Conservation (phyloP, 805 yeast species). For the Ogataea methylovora region DNA sequence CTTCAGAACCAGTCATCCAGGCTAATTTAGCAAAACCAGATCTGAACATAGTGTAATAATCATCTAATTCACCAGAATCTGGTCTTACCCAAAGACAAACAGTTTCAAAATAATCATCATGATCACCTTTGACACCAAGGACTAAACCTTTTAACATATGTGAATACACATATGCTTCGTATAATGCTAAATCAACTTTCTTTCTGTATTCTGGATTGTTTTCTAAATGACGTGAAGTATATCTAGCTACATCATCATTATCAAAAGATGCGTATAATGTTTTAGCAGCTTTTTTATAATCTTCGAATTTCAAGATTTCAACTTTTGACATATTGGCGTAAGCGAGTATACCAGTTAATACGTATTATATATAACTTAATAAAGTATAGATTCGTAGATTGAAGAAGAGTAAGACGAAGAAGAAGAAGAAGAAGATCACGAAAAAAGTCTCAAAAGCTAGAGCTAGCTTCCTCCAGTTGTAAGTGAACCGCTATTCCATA, state of each 20-base stretch:
- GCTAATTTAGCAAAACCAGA: constrained; percentile 48
- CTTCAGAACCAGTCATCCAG: constrained; percentile 38
- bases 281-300: constrained; percentile 26
- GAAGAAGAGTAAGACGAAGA: too few relatives aligned
- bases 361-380: too few relatives aligned
- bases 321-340: constrained; percentile 12
- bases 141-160: constrained; percentile 44
- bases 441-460: too few relatives aligned
- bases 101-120: constrained; percentile 37
- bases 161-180: constrained; percentile 43
- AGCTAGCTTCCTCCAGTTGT: too few relatives aligned
- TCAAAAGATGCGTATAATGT: constrained; percentile 27
- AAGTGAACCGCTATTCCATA: too few relatives aligned
- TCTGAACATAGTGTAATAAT: constrained; percentile 38
- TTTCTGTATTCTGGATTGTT: constrained; percentile 21
- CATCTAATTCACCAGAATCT: constrained; percentile 34
- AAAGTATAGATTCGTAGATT: too few relatives aligned
- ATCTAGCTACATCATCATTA: constrained; percentile 26
- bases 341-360: too few relatives aligned
- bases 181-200: constrained; percentile 32
- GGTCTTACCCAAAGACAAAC: constrained; percentile 51
- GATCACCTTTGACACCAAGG: constrained; percentile 40
- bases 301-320: constrained; percentile 20
- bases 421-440: too few relatives aligned
- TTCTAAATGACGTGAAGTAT: constrained; percentile 24